Percentiles rank a stretch among this genome's conserved stretches.
phyloP scores from a whole-genome alignment of 345 rosid species.

The Angophora floribunda region DNA sequence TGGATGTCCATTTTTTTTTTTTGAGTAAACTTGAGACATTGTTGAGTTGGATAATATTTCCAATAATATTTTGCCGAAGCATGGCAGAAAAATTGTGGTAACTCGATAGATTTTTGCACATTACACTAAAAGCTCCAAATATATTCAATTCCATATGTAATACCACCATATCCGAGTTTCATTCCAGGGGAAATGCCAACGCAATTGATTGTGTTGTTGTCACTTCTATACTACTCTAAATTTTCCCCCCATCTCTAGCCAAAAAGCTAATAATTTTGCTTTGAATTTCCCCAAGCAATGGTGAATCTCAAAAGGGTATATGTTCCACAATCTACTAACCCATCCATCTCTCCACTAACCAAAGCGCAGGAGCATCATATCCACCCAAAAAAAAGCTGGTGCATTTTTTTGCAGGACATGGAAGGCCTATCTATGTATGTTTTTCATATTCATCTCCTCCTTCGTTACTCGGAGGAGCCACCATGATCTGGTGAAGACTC shows the following conservation, averaged over 20 bases:
- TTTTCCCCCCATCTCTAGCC: background rate
- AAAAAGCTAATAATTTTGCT: constrained; percentile 23
- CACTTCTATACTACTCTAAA: background rate
- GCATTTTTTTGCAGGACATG: constrained; percentile 20
- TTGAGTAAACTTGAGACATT: background rate
- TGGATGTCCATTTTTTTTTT: background rate
- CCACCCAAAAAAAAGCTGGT: constrained; percentile 27
- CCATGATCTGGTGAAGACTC: background rate
- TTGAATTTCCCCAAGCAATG: constrained; percentile 16
- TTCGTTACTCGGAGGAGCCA: background rate
- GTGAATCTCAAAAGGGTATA: constrained; percentile 34
- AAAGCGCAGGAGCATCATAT: constrained; percentile 42
- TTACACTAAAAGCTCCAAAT: background rate
- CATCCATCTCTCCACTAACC: constrained; percentile 23
- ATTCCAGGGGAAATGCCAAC: background rate
- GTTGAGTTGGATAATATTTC: background rate
- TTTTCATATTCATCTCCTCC: background rate
- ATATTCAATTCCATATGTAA: background rate
- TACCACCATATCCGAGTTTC: background rate
- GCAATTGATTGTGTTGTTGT: background rate
- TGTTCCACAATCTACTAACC: constrained; percentile 34
- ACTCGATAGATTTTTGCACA: background rate
- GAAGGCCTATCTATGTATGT: constrained; percentile 5
- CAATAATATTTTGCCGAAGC: background rate
- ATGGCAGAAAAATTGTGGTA: background rate